Percentiles rank a stretch among this genome's conserved stretches.
Evolutionary conservation across 805 yeast species (phyloP).

Genomic region (Lipomyces kockii): DNA sequence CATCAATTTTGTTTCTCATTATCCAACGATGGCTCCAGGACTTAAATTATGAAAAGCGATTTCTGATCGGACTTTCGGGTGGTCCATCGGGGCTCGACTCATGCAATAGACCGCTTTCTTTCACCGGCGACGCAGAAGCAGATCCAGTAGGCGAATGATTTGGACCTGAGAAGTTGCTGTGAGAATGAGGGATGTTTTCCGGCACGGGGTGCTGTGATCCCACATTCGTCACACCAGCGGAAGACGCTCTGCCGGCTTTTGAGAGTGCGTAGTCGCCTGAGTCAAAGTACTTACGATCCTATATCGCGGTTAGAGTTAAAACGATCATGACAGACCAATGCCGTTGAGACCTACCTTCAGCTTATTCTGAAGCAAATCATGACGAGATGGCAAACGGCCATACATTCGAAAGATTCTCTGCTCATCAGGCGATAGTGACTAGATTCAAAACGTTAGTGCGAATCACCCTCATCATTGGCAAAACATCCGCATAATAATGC

Average conservation of each 20-base stretch:
- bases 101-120: constrained; percentile 34
- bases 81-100: constrained; percentile 16
- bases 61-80: neutral
- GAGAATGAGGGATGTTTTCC: constrained; percentile 41
- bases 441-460: neutral
- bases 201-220: constrained; percentile 43
- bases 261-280: constrained; percentile 92
- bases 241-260: constrained; percentile 45
- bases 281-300: constrained; percentile 90
- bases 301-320: neutral
- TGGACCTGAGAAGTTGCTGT: constrained; percentile 20
- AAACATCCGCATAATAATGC: too few species aligned
- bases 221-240: constrained; percentile 42
- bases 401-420: constrained; percentile 75
- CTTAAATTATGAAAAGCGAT: neutral
- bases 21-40: neutral
- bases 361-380: constrained; percentile 74
- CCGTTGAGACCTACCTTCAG: constrained; percentile 44
- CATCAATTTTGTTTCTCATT: neutral
- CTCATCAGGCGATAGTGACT: constrained; percentile 64
- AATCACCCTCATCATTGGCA: too few species aligned
- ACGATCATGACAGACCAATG: neutral
- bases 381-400: constrained; percentile 82
- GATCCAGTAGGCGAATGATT: constrained; percentile 21
- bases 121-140: constrained; percentile 34